phyloP scores from a whole-genome alignment of 805 yeast genomes.

The Debaryomyces hansenii region DNA sequence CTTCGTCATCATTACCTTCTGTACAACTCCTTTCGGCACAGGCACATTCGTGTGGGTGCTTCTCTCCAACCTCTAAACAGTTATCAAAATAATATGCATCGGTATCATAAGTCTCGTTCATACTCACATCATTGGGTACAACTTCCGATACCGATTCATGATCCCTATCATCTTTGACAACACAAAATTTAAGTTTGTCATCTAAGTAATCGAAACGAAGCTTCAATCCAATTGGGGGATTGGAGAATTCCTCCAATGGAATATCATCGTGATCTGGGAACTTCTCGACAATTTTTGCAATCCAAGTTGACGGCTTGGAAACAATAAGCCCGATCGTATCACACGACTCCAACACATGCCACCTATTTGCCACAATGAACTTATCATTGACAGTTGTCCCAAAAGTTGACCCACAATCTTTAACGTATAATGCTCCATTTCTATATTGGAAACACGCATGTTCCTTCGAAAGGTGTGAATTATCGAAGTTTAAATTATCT shows the following conservation, averaged over 20 bases:
- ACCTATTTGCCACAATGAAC: constrained; percentile 20
- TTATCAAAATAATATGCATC: not conserved
- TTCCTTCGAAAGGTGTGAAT: constrained; percentile 36
- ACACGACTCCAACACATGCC: constrained; percentile 17
- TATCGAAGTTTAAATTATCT: constrained; percentile 32
- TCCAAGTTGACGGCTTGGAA: constrained; percentile 25
- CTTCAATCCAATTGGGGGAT: constrained; percentile 17
- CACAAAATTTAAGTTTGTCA: not conserved
- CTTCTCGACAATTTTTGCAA: constrained; percentile 12
- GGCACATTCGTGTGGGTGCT: not conserved
- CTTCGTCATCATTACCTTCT: not conserved
- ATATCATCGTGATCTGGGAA: constrained; percentile 9
- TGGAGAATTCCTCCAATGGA: constrained; percentile 19
- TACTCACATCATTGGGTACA: not conserved
- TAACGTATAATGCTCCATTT: constrained; percentile 20
- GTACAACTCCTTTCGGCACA: not conserved
- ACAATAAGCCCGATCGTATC: constrained; percentile 38
- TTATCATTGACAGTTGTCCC: constrained; percentile 36
- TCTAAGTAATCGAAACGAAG: constrained; percentile 13
- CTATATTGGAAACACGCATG: constrained; percentile 30
- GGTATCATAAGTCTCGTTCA: not conserved
- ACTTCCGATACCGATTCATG: not conserved
- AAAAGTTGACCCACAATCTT: constrained; percentile 36
- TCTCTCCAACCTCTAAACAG: not conserved
- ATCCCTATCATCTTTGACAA: not conserved